phyloP scores from a whole-genome alignment of 108 stramenopile genomes.

The Mayamaea pseudoterrestris region DNA sequence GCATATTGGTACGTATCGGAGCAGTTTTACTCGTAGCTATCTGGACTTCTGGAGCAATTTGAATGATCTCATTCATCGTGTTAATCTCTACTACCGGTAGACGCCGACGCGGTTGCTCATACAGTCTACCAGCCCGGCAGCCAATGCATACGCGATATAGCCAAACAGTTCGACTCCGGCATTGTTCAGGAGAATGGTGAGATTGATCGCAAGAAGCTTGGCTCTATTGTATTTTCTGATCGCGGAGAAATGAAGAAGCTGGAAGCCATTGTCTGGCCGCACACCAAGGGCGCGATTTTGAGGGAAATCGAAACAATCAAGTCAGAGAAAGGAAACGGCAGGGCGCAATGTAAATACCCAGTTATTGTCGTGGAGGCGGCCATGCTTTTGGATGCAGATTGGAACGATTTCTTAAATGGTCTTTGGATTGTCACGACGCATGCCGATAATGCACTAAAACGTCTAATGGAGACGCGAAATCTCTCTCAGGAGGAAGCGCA shows the following conservation, averaged over 20 bases:
- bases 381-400: constrained; percentile 61
- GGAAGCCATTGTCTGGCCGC: constrained; percentile 75
- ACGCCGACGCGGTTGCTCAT: constrained; percentile 73
- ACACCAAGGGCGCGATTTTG: constrained; percentile 36
- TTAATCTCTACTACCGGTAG: constrained; percentile 5
- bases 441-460: constrained; percentile 25
- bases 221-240: constrained; percentile 66
- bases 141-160: constrained; percentile 37
- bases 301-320: constrained; percentile 31
- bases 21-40: neutral
- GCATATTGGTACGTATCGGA: constrained; percentile 25
- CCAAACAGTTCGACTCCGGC: constrained; percentile 39
- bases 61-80: neutral
- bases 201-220: constrained; percentile 42
- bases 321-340: constrained; percentile 5
- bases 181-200: constrained; percentile 19
- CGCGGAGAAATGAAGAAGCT: constrained; percentile 41
- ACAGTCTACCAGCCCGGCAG: constrained; percentile 56
- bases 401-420: constrained; percentile 65
- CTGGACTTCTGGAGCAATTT: neutral
- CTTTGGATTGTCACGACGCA: constrained; percentile 60
- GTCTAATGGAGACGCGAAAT: constrained; percentile 45
- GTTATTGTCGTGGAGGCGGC: constrained; percentile 67
- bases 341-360: constrained; percentile 4
- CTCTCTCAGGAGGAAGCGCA: constrained; percentile 46